These are phyloP conservation scores for Botrytis hyacinthi DNA, from an alignment of 2,329 filamentous ascomycete genomes.

Conservation along the genomic window DNA sequence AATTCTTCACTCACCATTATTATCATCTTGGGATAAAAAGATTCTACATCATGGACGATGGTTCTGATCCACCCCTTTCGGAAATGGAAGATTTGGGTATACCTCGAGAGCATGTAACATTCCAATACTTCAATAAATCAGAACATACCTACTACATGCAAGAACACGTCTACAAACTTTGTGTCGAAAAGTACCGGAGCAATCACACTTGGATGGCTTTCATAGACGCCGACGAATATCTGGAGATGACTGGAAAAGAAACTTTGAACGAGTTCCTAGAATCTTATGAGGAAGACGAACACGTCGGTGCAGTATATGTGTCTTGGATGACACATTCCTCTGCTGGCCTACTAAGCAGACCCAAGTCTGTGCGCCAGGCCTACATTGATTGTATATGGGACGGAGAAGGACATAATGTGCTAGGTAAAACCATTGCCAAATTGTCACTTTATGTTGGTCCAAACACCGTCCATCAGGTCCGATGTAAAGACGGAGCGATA, in stretches of 20 bases:
- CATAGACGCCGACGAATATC: conserved; percentile 38
- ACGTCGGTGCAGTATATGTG: conserved; percentile 37
- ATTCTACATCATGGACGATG: conserved; percentile 38
- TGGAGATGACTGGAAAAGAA: conserved; percentile 34
- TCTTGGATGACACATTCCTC: conserved; percentile 41
- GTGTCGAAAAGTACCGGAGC: conserved; percentile 29
- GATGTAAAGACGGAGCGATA: conserved; percentile 24
- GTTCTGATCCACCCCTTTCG: conserved; percentile 30
- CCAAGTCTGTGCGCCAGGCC: conserved; percentile 32
- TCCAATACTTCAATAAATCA: conserved; percentile 27
- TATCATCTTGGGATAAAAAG: conserved; percentile 32
- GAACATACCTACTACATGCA: conserved; percentile 24
- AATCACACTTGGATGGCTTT: conserved; percentile 41
- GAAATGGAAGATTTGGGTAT: conserved; percentile 26
- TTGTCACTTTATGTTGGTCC: conserved; percentile 22
- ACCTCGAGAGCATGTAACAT: conserved; percentile 28
- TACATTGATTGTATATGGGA: conserved; percentile 38
- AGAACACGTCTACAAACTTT: conserved; percentile 28
- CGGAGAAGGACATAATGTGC: conserved; percentile 33
- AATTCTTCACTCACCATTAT: conserved; percentile 36
- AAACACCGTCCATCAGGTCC: conserved; percentile 28
- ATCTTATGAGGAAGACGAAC: conserved; percentile 28
- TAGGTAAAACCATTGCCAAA: conserved; percentile 39
- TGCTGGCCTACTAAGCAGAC: conserved; percentile 33
- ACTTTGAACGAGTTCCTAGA: conserved; percentile 36